Percentiles rank a stretch among this genome's conserved stretches.
Conservation (phyloP, 768 basidiomycete species). For the Crassisporium funariophilum region DNA sequence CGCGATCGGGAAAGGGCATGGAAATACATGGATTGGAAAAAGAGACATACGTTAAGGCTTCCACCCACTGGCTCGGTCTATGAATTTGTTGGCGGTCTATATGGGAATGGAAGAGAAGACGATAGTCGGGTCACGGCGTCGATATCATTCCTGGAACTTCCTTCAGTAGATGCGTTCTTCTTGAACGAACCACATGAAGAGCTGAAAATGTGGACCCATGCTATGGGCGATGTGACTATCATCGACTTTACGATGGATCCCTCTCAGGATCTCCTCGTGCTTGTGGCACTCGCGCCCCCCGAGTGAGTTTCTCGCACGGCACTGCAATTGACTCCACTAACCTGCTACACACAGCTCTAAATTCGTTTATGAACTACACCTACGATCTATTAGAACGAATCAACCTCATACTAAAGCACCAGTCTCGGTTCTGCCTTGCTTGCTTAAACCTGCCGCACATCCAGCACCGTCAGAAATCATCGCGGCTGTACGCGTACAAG, state of each 20-base stretch:
- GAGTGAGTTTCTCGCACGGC: slow-evolving; percentile 35
- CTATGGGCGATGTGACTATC: slow-evolving; percentile 43
- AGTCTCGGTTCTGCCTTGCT: slow-evolving; percentile 38
- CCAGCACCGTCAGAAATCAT: slow-evolving; percentile 33
- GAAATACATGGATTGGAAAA: slow-evolving; percentile 44
- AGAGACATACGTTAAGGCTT: slow-evolving; percentile 36
- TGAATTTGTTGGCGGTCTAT: slow-evolving; percentile 52
- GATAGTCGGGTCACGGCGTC: slow-evolving; percentile 41
- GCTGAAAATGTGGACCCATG: slow-evolving; percentile 45
- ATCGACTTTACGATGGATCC: slow-evolving; percentile 64
- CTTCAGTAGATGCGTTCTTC: slow-evolving; percentile 29
- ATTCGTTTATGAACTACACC: slow-evolving; percentile 49
- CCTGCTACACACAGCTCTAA: slow-evolving; percentile 32
- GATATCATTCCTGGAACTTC: slow-evolving; percentile 55
- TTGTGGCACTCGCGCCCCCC: slow-evolving; percentile 44
- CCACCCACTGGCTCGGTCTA: slow-evolving; percentile 51
- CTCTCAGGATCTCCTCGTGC: slow-evolving; percentile 52
- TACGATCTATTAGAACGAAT: slow-evolving; percentile 53
- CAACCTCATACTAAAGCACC: slow-evolving; percentile 50
- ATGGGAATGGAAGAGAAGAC: slow-evolving; percentile 51
- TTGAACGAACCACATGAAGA: slow-evolving; percentile 23
- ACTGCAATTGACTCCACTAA: slow-evolving; percentile 9
- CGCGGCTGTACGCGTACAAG: slow-evolving; percentile 47
- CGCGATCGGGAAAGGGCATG: slow-evolving; percentile 49
- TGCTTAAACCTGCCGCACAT: slow-evolving; percentile 32